Evolutionary conservation across 106 monocot genomes (phyloP), one percentile per base, ranked within the genome.

Genomic region (Cymbidium sinense): DNA sequence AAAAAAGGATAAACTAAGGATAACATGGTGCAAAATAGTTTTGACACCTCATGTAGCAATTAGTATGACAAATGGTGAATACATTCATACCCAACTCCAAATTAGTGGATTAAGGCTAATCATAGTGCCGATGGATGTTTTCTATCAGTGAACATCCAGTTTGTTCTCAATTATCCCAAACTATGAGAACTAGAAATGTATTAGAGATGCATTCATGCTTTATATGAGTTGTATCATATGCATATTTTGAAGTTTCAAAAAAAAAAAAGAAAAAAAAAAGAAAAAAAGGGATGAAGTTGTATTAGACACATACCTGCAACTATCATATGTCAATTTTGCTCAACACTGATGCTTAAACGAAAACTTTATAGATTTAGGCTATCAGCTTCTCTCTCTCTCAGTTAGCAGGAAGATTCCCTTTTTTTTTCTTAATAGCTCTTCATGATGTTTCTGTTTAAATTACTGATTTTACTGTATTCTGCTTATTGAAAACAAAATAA

Each of bases 401-500:
- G 17, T 67, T 33, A 33, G 67, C 31, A 33, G 33, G 33, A 31
- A 67, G 15, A 67, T 33, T 67, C 15, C 33, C 13, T 67, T 31
- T 10, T 11, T 67, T 28, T 67, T 67, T 33, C 31, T 15, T 33
- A 67, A 31, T 64, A 28, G 27, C n/a, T 12, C 28, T 64, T 64
- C 64, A 64, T 11, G 64, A 11, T 39, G 8, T 64, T 9, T 6
- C 11, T 64, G n/a, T 9, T 64, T 64, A 64, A 64, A 28, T 64
- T 27, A 8, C 64, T 27, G 27, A 27, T 64, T 4, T 4, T 11
- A 33, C 29, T 31, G 67, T 25, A 43, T 76, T 52, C 50, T 76
- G 51, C 21, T 76, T 7, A 76, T 55, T 76, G 34, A 10, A 7
- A 34, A 64, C 67, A 70, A 21, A 34, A 64, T 69, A 76, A 31